Base-by-base conservation (phyloP, 2,329 filamentous ascomycete genomes). In the Ustulina deusta region DNA sequence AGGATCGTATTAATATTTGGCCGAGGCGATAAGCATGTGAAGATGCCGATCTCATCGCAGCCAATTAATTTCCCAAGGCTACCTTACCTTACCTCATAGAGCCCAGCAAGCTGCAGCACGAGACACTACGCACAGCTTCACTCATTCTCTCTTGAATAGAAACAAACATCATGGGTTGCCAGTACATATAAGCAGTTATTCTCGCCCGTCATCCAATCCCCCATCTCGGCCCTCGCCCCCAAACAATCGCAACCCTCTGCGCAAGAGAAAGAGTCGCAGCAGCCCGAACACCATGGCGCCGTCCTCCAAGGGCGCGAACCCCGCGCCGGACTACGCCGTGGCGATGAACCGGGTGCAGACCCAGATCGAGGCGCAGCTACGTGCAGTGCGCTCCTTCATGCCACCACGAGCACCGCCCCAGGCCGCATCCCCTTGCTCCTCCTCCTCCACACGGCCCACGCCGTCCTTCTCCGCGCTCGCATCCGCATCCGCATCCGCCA, bases 331-430 rank as follows among this genome's bases (percentile, higher is more conserved):
- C 67, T 77, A 74, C 73, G 60, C 71, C n/a, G 66, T 70, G 27
- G 68, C 67, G 59, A 77, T 77, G 75, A 78, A 78, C 74, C 70
- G 71, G 17, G 75, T 78, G 54, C 74, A 76, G 20, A 71, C 67
- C 11, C 73, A 74, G 20, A 59, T 74, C 58, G 73, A 77, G 52
- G 70, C 71, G 3, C 69, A 69, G 1, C 61, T 72, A 3, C 70
- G 68, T 56, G 49, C 68, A 52, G 67, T 70, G 48, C 71, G 65
- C 11, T 63, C 65, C 49, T 68, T 69, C 54, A 66, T 66, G 55
- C 70, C 66, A 3, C 34, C 70, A 2, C 52, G 36, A 11, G 63
- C 54, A 36, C 55, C 60, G 0, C 36, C 32, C 6, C 60, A 55
- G 10, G 13, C 17, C 38, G 25, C 62, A n/a, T 15, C 9, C 13